Percentiles rank a stretch among this genome's conserved stretches.
Evolutionary conservation across 2,329 filamentous ascomycete species (phyloP).

Genomic region (Venturia effusa): DNA sequence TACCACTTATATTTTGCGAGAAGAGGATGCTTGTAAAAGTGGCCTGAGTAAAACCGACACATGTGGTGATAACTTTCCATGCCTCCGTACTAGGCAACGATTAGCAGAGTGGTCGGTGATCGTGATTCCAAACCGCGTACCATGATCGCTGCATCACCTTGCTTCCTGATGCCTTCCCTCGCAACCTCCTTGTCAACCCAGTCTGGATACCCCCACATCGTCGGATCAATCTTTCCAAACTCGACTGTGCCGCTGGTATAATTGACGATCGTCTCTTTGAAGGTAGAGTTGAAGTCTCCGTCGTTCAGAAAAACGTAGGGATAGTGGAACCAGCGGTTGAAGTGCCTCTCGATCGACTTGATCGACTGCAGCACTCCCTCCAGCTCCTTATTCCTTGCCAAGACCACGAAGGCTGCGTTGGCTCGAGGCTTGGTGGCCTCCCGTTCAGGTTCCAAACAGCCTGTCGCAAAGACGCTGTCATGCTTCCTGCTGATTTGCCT

Average conservation of each 20-base stretch:
- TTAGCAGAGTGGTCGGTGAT: slow-evolving; percentile 60
- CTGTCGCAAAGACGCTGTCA: slow-evolving; percentile 90
- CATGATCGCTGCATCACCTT: slow-evolving; percentile 97
- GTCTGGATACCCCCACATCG: slow-evolving; percentile 94
- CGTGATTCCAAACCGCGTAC: slow-evolving; percentile 48
- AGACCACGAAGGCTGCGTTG: slow-evolving; percentile 90
- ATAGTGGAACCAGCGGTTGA: slow-evolving; percentile 98
- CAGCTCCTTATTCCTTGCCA: slow-evolving; percentile 91
- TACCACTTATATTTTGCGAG: slow-evolving; percentile 99
- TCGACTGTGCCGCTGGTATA: slow-evolving; percentile 83
- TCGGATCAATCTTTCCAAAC: slow-evolving; percentile 83
- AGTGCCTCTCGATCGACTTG: slow-evolving; percentile 96
- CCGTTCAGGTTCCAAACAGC: slow-evolving; percentile 64
- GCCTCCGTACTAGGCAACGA: slow-evolving; percentile 63
- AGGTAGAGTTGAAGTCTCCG: slow-evolving; percentile 88
- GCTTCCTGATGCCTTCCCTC: slow-evolving; percentile 90
- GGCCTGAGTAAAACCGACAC: slow-evolving; percentile 99
- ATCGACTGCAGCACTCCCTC: slow-evolving; percentile 93
- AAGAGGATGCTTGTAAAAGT: slow-evolving; percentile 92
- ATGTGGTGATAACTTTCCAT: slow-evolving; percentile 99
- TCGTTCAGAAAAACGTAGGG: slow-evolving; percentile 98
- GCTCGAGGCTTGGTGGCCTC: slow-evolving; percentile 70
- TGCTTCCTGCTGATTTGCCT: slow-evolving; percentile 96
- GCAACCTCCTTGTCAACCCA: slow-evolving; percentile 93
- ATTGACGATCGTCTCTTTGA: slow-evolving; percentile 78